Conservation (phyloP, 371 early-diverging fungal species). For the Circinella minor region DNA sequence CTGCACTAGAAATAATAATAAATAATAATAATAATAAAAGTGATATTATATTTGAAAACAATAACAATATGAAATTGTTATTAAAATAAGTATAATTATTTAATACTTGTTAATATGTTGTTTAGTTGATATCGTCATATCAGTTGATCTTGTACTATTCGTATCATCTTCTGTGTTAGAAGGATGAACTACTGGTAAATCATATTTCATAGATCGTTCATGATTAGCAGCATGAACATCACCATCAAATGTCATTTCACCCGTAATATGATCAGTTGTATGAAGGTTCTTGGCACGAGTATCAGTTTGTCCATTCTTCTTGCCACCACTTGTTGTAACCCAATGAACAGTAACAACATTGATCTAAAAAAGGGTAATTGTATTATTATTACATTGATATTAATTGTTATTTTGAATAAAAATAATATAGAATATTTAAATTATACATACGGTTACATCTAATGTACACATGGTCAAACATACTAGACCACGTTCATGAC, state of each 20-base stretch:
- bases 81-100: too few species aligned
- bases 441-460: conserved; percentile 53
- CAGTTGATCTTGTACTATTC: conserved; percentile 16
- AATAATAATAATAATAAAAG: background rate
- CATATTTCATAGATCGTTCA: conserved; percentile 18
- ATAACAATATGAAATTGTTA: too few species aligned
- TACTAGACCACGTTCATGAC: conserved; percentile 56
- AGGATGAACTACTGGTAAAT: conserved; percentile 15
- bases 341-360: conserved; percentile 64
- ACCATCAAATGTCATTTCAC: conserved; percentile 28
- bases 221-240: background rate
- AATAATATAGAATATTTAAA: background rate
- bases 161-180: conserved; percentile 10
- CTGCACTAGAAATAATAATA: background rate
- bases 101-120: conserved; percentile 6
- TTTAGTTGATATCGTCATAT: background rate
- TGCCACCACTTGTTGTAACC: conserved; percentile 34
- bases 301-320: conserved; percentile 12
- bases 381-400: background rate
- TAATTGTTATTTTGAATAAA: background rate
- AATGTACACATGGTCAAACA: conserved; percentile 60
- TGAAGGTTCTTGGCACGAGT: conserved; percentile 23
- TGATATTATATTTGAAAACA: too few species aligned
- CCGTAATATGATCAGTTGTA: conserved; percentile 23
- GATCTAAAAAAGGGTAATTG: conserved; percentile 26